Conservation (phyloP, 345 rosid genomes). For the Dipteronia dyeriana region DNA sequence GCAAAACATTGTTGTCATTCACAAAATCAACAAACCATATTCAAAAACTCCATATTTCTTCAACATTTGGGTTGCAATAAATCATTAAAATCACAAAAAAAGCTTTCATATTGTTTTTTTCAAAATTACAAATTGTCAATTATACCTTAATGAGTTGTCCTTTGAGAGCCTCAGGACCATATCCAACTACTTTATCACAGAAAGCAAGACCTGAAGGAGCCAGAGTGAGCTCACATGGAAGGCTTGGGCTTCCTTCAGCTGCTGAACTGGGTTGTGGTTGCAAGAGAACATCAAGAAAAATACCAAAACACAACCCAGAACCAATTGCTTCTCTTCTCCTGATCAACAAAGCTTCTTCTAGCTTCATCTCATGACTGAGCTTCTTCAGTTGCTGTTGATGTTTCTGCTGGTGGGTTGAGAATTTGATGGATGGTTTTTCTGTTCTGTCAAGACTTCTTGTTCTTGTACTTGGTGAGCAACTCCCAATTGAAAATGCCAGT, state of each 20-base stretch:
- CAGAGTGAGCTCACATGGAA: conserved; percentile 62
- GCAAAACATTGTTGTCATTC: background rate
- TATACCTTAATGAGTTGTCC: conserved; percentile 85
- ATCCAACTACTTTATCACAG: conserved; percentile 75
- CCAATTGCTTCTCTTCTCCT: conserved; percentile 70
- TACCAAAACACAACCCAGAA: conserved; percentile 34
- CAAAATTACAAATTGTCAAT: background rate
- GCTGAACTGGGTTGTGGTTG: conserved; percentile 29
- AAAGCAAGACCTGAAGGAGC: conserved; percentile 91
- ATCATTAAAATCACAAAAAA: background rate
- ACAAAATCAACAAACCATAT: background rate
- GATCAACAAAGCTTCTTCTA: conserved; percentile 17
- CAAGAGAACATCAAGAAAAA: conserved; percentile 38
- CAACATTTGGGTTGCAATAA: background rate
- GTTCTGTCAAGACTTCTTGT: conserved; percentile 18
- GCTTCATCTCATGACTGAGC: conserved; percentile 19
- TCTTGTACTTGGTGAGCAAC: conserved; percentile 23
- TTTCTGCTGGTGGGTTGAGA: conserved; percentile 20
- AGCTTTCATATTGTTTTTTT: background rate
- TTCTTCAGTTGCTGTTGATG: conserved; percentile 21
- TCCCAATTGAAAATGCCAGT: conserved; percentile 45
- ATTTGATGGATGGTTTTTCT: conserved; percentile 21
- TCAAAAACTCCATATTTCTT: background rate
- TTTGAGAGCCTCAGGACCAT: conserved; percentile 73
- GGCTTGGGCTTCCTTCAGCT: conserved; percentile 31